Evolutionary conservation across 2,329 filamentous ascomycete species (phyloP), one percentile per base, ranked within the genome.

Genomic region (Ophiostoma angusticollis): DNA sequence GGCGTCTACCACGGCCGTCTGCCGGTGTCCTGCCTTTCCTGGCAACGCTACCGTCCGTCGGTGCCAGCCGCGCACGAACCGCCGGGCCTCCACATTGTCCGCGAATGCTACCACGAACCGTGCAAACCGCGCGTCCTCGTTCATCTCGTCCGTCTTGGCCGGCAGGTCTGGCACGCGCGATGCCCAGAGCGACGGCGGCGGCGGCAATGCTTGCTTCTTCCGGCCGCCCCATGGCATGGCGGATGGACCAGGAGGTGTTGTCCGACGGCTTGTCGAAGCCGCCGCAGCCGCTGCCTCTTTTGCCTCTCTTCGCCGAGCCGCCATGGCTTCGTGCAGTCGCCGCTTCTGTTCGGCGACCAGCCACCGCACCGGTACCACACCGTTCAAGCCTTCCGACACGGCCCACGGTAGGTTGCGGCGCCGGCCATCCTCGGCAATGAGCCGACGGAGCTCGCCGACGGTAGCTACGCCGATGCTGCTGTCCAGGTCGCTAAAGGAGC

Each of bases 91-190:
- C 9, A 59, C 57, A 35, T 65, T 58, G n/a, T 69, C 68, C 12
- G 60, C 51, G 44, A 81, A 77, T 5, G 67, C 63, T 17, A 79
- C 48, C 12, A 79, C 58, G 58, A 72, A 73, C 29, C 68, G 58
- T 25, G 52, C 48, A 39, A 55, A 62, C 50, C 58, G 61, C 1
- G 32, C 42, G 5, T 35, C 48, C 28, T 58, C 52, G 41, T 55
- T 52, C 51, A 57, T 56, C 8, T 50, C 46, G 47, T 37, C 42
- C n/a, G 37, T 48, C 35, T 44, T 46, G 35, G 14, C 31, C 17
- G n/a, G 27, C 32, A 40, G 40, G n/a, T 32, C 33, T 12, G 45
- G 43, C 22, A 47, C 28, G 16, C 40, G 40, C 12, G 41, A 23
- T 4, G 34, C 27, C 44, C 30, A 39, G 2, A 41, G 32, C 2